Conservation (phyloP, 208 protist species). For the Leishmania martiniquensis region DNA sequence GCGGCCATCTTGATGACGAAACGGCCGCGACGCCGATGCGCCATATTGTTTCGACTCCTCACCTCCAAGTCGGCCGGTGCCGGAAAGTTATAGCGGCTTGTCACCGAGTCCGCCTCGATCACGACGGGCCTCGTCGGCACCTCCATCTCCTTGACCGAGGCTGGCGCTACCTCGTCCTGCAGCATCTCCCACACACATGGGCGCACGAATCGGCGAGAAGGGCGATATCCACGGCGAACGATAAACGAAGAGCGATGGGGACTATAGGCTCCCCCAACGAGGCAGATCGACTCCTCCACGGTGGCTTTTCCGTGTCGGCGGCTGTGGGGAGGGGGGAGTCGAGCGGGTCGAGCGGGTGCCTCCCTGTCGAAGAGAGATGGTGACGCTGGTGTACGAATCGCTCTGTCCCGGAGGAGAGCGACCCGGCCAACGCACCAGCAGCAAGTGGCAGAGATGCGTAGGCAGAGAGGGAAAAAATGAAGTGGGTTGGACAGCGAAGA, state of each 20-base stretch:
- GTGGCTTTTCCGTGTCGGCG: neutral
- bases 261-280: neutral
- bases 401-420: neutral
- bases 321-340: neutral
- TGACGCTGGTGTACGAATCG: neutral
- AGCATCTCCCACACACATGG: neutral
- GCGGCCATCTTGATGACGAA: slow-evolving; percentile 54
- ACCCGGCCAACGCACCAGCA: too few relatives aligned
- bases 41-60: slow-evolving; percentile 4
- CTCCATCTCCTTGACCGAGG: neutral
- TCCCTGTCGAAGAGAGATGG: neutral
- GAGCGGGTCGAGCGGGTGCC: neutral
- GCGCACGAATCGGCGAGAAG: neutral
- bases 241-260: neutral
- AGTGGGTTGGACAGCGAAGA: neutral
- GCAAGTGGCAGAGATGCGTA: too few relatives aligned
- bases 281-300: neutral
- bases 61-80: neutral
- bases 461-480: too few relatives aligned
- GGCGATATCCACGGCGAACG: neutral
- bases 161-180: neutral
- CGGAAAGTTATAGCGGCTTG: slow-evolving; percentile 1
- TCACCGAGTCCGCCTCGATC: neutral
- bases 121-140: neutral
- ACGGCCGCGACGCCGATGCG: slow-evolving; percentile 33